Evolutionary conservation across 2,329 filamentous ascomycete species (phyloP), one percentile per base, ranked within the genome.

Genomic region (Rhinocladiella mackenziei): DNA sequence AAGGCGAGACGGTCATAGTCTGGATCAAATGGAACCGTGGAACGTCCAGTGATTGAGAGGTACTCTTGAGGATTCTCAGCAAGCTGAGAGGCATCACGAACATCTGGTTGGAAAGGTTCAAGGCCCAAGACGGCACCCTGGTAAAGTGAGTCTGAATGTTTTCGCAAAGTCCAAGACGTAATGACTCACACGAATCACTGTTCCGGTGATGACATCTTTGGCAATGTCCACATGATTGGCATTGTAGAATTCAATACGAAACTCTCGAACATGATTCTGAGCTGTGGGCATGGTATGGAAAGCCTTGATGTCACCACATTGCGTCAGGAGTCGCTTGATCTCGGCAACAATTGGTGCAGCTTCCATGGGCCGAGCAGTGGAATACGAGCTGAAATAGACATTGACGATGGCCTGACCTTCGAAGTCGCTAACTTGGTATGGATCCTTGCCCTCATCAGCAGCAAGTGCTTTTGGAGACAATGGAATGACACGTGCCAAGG

Each of bases 331-430:
- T 14, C 60, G 56, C 43, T 66, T 62, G 34, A 69, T 56, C 44
- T 81, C 73, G 35, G 70, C 63, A 48, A 79, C 83, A 13, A 67
- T 54, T n/a, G 45, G 30, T 15, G 13, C 20, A 36, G 48, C 49
- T 13, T 43, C 29, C 14, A 43, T 28, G 9, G 18, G 40, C 20
- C 13, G 39, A 10, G 42, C 23, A 26, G 30, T 13, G 5, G 45
- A 22, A n/a, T 56, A 44, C 14, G 59, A 58, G 28, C 62, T 59
- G 46, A 63, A 66, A 40, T 69, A 67, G 17, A 75, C 72, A n/a
- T 68, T 71, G 8, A 80, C 59, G 43, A 71, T 64, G 28, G 80
- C 59, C 56, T 80, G 75, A 13, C 76, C 78, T 62, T 81, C 77
- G 50, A 76, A 71, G 35, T 70, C 63, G 13, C 72, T 69, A 15